Base-by-base conservation (phyloP, 495 filamentous ascomycete genomes). In the Bathelium albidoporum region DNA sequence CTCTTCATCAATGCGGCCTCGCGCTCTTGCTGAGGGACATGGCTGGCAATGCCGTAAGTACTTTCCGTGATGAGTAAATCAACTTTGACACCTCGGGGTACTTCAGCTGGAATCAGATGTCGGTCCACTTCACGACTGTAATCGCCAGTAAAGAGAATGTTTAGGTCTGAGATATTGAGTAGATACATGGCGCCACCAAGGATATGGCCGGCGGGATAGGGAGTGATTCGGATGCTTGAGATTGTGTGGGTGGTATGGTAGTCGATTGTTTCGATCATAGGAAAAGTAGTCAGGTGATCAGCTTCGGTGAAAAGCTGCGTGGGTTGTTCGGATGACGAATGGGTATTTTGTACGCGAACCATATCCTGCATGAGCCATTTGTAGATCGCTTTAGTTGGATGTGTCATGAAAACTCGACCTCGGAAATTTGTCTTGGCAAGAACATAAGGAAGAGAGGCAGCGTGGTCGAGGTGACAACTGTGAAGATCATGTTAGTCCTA, bases 311-410 rank as follows among this genome's bases (percentile, higher is more conserved):
- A 98, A 45, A 97, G 83, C 1, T 87, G 86, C 1, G 89, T 84
- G 11, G 84, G 84, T 64, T 87, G 83, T 65, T 89, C 87, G 1
- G 89, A 87, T 18, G 82, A 84, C 18, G 81, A 83, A 0, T 89
- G 87, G 0, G 88, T 90, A 72, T 90, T 87, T 73, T 87, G 85
- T 36, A 98, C 91, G 64, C 94, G 86, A 31, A 98, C 88, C 71
- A 89, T 91, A 76, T 98, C 94, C 73, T 96, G 91, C 60, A 97
- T 96, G 36, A 98, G 81, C 91, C 93, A 97, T 79, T 97, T 97
- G 81, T 98, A 98, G 75, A 98, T 98, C 64, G 94, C 94, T 75
- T 97, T 97, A 28, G 94, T 98, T 4, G 94, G 89, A 77, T 97
- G 94, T 29, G 94, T 98, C 93, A 97, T 98, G 78, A 97, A 97